phyloP scores from a whole-genome alignment of 495 filamentous ascomycete species.

The Talaromyces trachyspermus region DNA sequence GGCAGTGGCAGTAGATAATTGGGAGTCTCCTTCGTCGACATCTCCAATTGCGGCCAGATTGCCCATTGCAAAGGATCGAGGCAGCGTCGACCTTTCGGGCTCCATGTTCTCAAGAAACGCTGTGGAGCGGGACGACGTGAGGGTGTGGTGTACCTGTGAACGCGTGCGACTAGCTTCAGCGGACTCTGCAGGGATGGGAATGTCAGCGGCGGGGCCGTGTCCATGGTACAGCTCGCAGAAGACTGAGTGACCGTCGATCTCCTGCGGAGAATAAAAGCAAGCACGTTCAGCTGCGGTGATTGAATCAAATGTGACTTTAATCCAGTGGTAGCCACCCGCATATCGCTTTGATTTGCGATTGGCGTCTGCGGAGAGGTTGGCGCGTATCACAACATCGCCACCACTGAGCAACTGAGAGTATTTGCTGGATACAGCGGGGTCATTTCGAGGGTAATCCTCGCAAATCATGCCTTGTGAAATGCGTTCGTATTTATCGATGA shows the following conservation, averaged over 20 bases:
- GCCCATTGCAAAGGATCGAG: slow-evolving; percentile 40
- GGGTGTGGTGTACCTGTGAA: slow-evolving; percentile 9
- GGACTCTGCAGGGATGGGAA: slow-evolving; percentile 45
- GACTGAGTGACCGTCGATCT: slow-evolving; percentile 66
- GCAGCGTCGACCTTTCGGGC: slow-evolving; percentile 34
- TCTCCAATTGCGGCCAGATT: slow-evolving; percentile 19
- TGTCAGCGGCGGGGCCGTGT: slow-evolving; percentile 59
- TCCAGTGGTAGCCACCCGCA: slow-evolving; percentile 77
- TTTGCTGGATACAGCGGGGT: slow-evolving; percentile 43
- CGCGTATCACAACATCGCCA: slow-evolving; percentile 56
- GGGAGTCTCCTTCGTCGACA: slow-evolving; percentile 22
- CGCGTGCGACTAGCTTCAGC: slow-evolving; percentile 19
- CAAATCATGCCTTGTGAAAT: slow-evolving; percentile 68
- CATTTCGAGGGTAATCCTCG: slow-evolving; percentile 75
- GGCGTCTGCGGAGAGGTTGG: slow-evolving; percentile 58
- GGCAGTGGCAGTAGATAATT: slow-evolving; percentile 38
- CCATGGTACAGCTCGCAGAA: slow-evolving; percentile 72
- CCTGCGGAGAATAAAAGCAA: slow-evolving; percentile 65
- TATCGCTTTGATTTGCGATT: slow-evolving; percentile 67
- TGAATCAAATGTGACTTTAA: slow-evolving; percentile 88
- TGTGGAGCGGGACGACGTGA: slow-evolving; percentile 28
- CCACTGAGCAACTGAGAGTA: slow-evolving; percentile 50
- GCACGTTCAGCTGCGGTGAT: slow-evolving; percentile 70
- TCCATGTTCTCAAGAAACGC: slow-evolving; percentile 31
- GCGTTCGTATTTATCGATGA: slow-evolving; percentile 76